phyloP scores from a whole-genome alignment of 2,329 filamentous ascomycete genomes.

The Sporothrix brasiliensis region DNA sequence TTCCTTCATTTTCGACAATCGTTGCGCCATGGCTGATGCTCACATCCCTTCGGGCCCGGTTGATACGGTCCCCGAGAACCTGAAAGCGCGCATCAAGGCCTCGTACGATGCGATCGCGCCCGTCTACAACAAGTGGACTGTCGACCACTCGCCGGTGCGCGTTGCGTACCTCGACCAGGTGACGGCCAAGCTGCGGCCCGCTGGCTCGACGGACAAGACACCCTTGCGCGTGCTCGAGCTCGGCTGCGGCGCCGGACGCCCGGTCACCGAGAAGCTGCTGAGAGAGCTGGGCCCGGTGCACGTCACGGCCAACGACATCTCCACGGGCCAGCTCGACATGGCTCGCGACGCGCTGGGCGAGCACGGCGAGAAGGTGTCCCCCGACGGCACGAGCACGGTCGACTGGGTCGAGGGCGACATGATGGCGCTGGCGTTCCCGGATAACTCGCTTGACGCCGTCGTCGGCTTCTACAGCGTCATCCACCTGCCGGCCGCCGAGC shows the following conservation, averaged over 20 bases:
- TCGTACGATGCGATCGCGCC: conserved; percentile 45
- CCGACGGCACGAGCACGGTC: conserved; percentile 35
- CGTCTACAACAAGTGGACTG: conserved; percentile 48
- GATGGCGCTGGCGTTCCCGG: conserved; percentile 42
- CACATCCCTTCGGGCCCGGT: background rate
- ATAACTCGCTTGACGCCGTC: conserved; percentile 51
- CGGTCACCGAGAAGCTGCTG: conserved; percentile 40
- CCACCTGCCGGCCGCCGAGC: conserved; percentile 57
- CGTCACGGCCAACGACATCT: conserved; percentile 50
- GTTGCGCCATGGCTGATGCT: background rate
- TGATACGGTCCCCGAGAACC: conserved; percentile 36
- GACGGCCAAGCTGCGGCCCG: background rate
- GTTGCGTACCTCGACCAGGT: conserved; percentile 10
- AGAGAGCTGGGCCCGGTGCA: conserved; percentile 32
- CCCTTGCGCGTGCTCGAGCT: background rate
- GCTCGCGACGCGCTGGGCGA: conserved; percentile 40
- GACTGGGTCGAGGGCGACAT: conserved; percentile 47
- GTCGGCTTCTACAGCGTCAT: conserved; percentile 58
- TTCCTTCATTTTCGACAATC: no score
- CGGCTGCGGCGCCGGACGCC: conserved; percentile 13
- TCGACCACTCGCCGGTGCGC: conserved; percentile 38
- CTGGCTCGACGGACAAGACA: background rate
- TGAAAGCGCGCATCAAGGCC: conserved; percentile 45
- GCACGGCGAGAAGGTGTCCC: conserved; percentile 28
- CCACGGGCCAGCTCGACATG: conserved; percentile 45